phyloP scores from a whole-genome alignment of 2,329 filamentous ascomycete species.

The Didymella exigua region DNA sequence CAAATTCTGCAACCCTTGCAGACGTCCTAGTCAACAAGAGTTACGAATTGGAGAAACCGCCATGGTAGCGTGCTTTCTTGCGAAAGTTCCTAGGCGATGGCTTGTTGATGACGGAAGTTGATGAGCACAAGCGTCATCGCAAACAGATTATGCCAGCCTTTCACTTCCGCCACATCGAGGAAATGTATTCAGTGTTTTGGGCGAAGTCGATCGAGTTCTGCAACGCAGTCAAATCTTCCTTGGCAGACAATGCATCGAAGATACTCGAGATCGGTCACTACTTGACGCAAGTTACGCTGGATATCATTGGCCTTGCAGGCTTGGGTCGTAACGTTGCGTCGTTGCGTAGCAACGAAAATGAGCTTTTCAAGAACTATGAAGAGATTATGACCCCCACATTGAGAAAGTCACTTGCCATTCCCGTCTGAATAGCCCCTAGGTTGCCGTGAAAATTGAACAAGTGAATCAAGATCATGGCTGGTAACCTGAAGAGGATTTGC shows the following conservation, averaged over 20 bases:
- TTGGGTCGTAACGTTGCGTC: conserved; percentile 53
- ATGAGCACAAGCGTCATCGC: conserved; percentile 61
- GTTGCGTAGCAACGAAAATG: conserved; percentile 50
- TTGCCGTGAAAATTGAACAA: conserved; percentile 57
- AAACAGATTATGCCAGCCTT: conserved; percentile 83
- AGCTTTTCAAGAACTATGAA: conserved; percentile 51
- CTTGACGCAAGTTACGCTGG: conserved; percentile 53
- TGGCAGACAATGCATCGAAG: conserved; percentile 50
- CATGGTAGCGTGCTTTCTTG: conserved; percentile 52
- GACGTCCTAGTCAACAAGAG: conserved; percentile 60
- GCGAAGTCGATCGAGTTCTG: conserved; percentile 72
- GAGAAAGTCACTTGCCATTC: conserved; percentile 54
- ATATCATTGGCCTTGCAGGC: conserved; percentile 55
- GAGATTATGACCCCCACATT: conserved; percentile 53
- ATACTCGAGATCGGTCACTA: conserved; percentile 52
- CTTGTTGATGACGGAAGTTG: conserved; percentile 57
- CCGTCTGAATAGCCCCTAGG: conserved; percentile 47
- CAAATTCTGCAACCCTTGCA: conserved; percentile 51
- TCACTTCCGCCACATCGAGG: conserved; percentile 82
- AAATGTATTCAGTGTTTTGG: conserved; percentile 87
- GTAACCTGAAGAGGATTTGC: conserved; percentile 51
- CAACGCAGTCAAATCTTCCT: conserved; percentile 61
- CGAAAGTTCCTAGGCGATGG: conserved; percentile 58
- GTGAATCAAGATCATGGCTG: conserved; percentile 46
- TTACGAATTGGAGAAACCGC: conserved; percentile 62